A percentile compares a stretch with the other conserved stretches of the same genome.
phyloP scores from a whole-genome alignment of 768 basidiomycete genomes.

The Boletus rubropictus region DNA sequence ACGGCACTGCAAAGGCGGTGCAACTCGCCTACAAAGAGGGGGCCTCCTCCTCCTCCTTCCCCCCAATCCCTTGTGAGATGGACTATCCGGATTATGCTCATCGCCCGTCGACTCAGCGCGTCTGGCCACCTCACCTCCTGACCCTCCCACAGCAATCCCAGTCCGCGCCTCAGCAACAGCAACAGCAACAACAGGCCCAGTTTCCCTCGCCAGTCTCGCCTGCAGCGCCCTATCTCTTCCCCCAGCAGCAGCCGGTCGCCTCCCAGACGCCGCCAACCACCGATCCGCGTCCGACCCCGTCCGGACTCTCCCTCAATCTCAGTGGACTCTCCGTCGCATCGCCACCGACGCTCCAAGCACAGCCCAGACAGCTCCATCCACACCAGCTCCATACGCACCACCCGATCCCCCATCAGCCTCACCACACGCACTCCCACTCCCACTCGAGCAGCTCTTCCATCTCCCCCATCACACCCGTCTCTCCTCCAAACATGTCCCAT shows the following conservation, averaged over 20 bases:
- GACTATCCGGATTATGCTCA: slow-evolving; percentile 21
- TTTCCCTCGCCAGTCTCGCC: slow-evolving; percentile 28
- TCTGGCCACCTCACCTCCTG: slow-evolving; percentile 19
- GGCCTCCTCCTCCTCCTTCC: not conserved
- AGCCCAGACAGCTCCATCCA: slow-evolving; percentile 51
- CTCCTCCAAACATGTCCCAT: slow-evolving; percentile 42
- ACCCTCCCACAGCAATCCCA: not conserved
- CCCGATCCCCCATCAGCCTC: slow-evolving; percentile 28
- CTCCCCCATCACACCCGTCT: slow-evolving; percentile 55
- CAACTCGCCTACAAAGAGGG: slow-evolving; percentile 16
- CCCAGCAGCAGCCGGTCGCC: slow-evolving; percentile 14
- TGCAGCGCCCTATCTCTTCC: slow-evolving; percentile 25
- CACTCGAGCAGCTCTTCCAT: slow-evolving; percentile 29
- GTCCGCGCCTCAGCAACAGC: not conserved
- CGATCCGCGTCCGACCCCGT: slow-evolving; percentile 25
- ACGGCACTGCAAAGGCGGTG: slow-evolving; percentile 15
- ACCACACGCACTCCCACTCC: slow-evolving; percentile 19
- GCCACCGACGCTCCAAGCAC: slow-evolving; percentile 47
- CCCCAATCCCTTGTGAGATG: slow-evolving; percentile 8
- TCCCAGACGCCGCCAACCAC: slow-evolving; percentile 13
- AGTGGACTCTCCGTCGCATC: slow-evolving; percentile 57
- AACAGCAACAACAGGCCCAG: slow-evolving; percentile 1
- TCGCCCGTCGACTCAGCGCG: slow-evolving; percentile 32
- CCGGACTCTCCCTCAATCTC: slow-evolving; percentile 60
- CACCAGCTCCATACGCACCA: slow-evolving; percentile 49